phyloP scores from a whole-genome alignment of 495 filamentous ascomycete species.

The Lasiosphaeris hirsuta region DNA sequence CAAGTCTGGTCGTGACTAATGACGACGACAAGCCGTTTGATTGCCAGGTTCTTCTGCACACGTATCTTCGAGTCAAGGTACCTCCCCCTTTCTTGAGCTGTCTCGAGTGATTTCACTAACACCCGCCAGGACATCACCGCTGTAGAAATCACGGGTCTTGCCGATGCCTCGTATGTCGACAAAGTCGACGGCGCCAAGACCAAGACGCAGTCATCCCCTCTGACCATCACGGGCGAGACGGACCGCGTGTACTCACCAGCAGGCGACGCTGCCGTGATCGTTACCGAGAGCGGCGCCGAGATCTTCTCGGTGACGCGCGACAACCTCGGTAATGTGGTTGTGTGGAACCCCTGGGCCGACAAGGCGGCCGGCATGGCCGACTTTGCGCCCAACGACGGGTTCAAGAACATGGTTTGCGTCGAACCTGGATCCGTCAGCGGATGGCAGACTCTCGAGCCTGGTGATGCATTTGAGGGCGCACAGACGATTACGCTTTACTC shows the following conservation, averaged over 20 bases:
- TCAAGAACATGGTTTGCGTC: slow-evolving; percentile 87
- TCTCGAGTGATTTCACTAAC: not conserved
- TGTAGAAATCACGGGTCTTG: slow-evolving; percentile 67
- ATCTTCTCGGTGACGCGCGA: slow-evolving; percentile 72
- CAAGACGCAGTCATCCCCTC: slow-evolving; percentile 55
- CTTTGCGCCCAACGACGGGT: slow-evolving; percentile 85
- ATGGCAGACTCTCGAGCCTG: slow-evolving; percentile 80
- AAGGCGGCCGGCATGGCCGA: slow-evolving; percentile 80
- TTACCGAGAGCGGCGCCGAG: slow-evolving; percentile 57
- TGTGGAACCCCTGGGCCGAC: slow-evolving; percentile 96
- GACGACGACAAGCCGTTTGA: slow-evolving; percentile 77
- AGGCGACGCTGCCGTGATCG: slow-evolving; percentile 55
- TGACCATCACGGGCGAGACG: slow-evolving; percentile 64
- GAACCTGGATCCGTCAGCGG: slow-evolving; percentile 80
- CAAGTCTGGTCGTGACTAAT: slow-evolving; percentile 83
- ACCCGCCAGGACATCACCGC: slow-evolving; percentile 65
- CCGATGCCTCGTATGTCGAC: slow-evolving; percentile 71
- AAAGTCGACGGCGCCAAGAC: slow-evolving; percentile 62
- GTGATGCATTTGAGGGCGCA: slow-evolving; percentile 86
- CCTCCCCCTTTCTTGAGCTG: slow-evolving; percentile 22
- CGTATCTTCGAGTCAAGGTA: slow-evolving; percentile 79
- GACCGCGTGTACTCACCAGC: slow-evolving; percentile 65
- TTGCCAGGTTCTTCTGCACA: slow-evolving; percentile 89
- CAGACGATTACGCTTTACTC: slow-evolving; percentile 58
- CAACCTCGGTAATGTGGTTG: slow-evolving; percentile 78